Evolutionary conservation across 345 rosid genomes (phyloP), one percentile per base, ranked within the genome.

Genomic region (Odontarrhena argentea): DNA sequence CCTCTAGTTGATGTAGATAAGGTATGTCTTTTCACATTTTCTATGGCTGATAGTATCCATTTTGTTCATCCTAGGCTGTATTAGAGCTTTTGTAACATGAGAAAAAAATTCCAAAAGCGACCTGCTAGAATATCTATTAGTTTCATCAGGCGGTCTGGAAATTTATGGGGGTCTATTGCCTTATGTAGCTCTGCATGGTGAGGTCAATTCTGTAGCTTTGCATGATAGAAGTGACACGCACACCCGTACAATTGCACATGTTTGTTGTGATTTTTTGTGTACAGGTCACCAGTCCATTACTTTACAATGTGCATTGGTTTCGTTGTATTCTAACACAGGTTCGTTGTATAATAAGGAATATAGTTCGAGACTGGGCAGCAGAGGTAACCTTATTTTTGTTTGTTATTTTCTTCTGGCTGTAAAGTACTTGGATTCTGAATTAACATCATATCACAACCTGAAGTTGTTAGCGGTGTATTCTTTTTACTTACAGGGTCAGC

Each of bases 311-410:
- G 25, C 44, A 43, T 18, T 58, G 4, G 32, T 59, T 73, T 44
- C 43, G 49, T 15, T 73, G 67, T 60, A 37, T 60, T 58, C 70
- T 76, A 69, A 77, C 58, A 47, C 86, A 94, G 99, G 99, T 94
- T 55, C 96, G 99, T 12, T 94, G 99, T 82, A 86, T 94, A 69
- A 74, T 91, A 77, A 82, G 99, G 76, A 91, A 94, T 81, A 83
- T 94, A 59, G 97, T 91, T 60, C 87, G 97, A 82, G 99, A 91
- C 81, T 91, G 99, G 99, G 99, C 96, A 50, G 89, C 82, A 49
- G 99, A 94, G 99, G 99, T 91, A 82, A 70, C 59, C 8, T 4
- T 22, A 37, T 53, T 38, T 59, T 42, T 37, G 32, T 9, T 44
- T 45, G 9, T 30, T 44, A 26, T 53, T 46, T 24, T 26, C 59